phyloP scores from a whole-genome alignment of 108 stramenopile genomes.

The Schizochytrium sp. region DNA sequence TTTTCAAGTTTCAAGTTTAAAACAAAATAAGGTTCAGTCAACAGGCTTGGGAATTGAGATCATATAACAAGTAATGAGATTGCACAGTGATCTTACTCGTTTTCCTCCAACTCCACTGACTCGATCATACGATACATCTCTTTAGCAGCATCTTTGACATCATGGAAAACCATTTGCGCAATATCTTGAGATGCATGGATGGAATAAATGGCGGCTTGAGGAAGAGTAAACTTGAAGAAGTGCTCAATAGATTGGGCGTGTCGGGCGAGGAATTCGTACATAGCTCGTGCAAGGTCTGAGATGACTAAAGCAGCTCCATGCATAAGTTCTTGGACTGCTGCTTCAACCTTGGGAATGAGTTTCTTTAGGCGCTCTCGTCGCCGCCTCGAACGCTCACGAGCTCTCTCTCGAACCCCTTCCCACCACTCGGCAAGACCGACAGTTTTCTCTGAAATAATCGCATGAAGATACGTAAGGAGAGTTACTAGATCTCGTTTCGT shows the following conservation, averaged over 20 bases:
- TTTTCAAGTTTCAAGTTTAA: too few species aligned
- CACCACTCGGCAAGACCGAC: background rate
- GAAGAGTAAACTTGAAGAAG: constrained; percentile 1
- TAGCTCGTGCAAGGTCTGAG: background rate
- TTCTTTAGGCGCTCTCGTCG: background rate
- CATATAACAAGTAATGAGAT: too few species aligned
- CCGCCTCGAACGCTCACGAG: background rate
- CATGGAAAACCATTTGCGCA: background rate
- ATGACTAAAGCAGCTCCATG: background rate
- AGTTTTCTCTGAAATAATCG: background rate
- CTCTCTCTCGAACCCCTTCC: background rate
- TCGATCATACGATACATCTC: constrained; percentile 21
- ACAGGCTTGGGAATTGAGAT: too few species aligned
- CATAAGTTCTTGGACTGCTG: background rate
- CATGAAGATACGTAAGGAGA: background rate
- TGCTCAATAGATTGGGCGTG: background rate
- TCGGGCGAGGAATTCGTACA: background rate
- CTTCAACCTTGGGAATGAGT: constrained; percentile 5
- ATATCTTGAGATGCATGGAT: background rate
- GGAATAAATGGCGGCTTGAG: constrained; percentile 35
- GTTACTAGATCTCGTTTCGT: background rate
- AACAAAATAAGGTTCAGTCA: too few species aligned
- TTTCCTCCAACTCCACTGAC: constrained; percentile 7
- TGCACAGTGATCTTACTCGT: background rate
- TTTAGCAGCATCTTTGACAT: background rate